Base-by-base conservation (phyloP, 1,139 yeast genomes). In the Yamadazyma aaseri region DNA sequence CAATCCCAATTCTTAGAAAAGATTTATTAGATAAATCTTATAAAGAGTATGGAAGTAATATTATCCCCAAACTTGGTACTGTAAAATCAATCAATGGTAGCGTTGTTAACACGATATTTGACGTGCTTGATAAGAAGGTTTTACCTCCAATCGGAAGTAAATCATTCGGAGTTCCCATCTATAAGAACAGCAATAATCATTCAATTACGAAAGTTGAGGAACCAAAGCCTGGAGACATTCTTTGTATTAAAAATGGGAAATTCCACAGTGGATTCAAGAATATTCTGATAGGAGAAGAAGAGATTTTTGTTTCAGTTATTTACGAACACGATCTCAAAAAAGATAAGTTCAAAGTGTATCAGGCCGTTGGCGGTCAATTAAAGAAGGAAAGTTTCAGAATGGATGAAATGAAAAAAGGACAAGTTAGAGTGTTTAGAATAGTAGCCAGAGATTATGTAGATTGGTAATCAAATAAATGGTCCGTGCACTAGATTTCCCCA, bases 211-310 rank as follows among this genome's bases (percentile, higher is more conserved):
- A 75, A 45, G 49, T 64, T 20, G 92, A 80, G 36, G 86, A 79
- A 29, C 75, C 87, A 38, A 72, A 75, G 33, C 81, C 94, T 0
- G 98, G 98, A 38, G 97, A 92, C 55, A 69, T 92, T 12, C 61
- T 87, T 31, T 83, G 87, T 41, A 74, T 87, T 44, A 76, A 81
- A 48, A 77, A 79, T 39, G 96, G 89, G 7, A 74, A 73, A 41
- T 89, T 90, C 60, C 79, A 75, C 39, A 51, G 78, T 26, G 89
- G 90, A 14, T 49, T 51, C 34, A 72, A 65, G 44, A 44, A 62
- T 2, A 40, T 60, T 30, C 58, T 60, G 1, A 57, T 87, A 13
- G 73, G 73, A 2, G 70, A 59, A 11, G 58, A 55, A 12, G 60
- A 55, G 9, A 49, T 57, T n/a, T 63, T 55, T 42, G 47, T 65